Conservation (phyloP, 1,139 yeast genomes). For the Lodderomyces parapsilosis region DNA sequence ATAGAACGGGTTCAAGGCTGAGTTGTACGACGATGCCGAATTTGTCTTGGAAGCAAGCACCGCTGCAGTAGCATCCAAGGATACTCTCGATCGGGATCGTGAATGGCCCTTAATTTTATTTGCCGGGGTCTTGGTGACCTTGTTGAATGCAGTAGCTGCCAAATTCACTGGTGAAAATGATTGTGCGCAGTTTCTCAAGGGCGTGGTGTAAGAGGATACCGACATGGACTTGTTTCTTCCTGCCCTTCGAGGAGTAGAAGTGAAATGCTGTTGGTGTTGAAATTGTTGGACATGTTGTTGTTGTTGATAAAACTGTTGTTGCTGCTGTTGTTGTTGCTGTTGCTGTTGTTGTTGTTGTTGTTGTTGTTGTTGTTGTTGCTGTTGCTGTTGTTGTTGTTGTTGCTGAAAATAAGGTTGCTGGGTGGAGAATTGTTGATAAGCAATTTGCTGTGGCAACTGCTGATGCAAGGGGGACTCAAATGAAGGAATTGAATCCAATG, state of each 20-base stretch:
- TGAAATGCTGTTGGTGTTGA: slow-evolving; percentile 6
- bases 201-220: slow-evolving; percentile 29
- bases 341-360: slow-evolving; percentile 1
- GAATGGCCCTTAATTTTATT: slow-evolving; percentile 30
- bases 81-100: slow-evolving; percentile 41
- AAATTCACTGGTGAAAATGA: slow-evolving; percentile 26
- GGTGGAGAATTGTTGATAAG: slow-evolving; percentile 4
- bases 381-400: slow-evolving; percentile 14
- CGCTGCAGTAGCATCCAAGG: slow-evolving; percentile 29
- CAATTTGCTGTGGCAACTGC: slow-evolving; percentile 16
- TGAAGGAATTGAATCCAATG: slow-evolving; percentile 43
- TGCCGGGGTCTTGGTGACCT: slow-evolving; percentile 32
- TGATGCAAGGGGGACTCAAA: slow-evolving; percentile 22
- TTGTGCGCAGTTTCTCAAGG: slow-evolving; percentile 20
- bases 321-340: slow-evolving; percentile 15
- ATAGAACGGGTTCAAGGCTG: slow-evolving; percentile 42
- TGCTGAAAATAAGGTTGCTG: slow-evolving; percentile 11
- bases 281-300: slow-evolving; percentile 2
- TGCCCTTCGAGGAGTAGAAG: slow-evolving; percentile 30
- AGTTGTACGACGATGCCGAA: slow-evolving; percentile 16
- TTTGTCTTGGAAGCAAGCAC: slow-evolving; percentile 19
- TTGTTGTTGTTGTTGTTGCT: slow-evolving; percentile 12
- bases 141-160: slow-evolving; percentile 15
- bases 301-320: slow-evolving; percentile 7
- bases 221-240: slow-evolving; percentile 35